Base-by-base conservation (phyloP, 2,329 filamentous ascomycete species). In the Byssoonygena ceratinophila region DNA sequence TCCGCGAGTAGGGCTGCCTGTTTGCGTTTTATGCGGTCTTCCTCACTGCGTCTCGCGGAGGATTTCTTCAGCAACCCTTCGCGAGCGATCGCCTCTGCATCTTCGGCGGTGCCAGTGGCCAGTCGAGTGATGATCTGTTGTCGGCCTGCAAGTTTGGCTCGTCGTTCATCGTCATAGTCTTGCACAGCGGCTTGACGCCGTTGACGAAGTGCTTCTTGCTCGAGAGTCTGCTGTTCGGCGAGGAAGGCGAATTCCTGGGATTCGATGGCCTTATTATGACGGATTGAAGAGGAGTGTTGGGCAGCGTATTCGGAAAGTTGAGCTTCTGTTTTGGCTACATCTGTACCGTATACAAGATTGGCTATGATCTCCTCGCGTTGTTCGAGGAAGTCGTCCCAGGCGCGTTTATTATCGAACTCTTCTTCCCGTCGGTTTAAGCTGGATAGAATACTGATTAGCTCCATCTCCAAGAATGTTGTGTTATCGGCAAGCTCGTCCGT, bases 321-420 rank as follows among this genome's bases (percentile, higher is more conserved):
- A 39, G 70, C 68, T 61, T 81, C 75, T 1, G 78, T 82, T 53
- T 76, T 79, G n/a, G 82, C 80, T 0, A 83, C 76, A 54, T 90
- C 82, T 40, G 74, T 76, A 39, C 83, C 82, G 58, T 82, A 77
- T 50, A 96, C 84, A 8, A 98, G 76, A 64, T 96, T 91, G 71
- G 90, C 89, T 1, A 90, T 90, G 56, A 96, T 79, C 59, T 85
- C 82, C 73, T 98, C 92, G 36, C 95, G 87, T 64, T 87, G 83
- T 69, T 97, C 88, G 11, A 98, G 81, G 71, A 97, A 96, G 68
- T 96, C 84, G 71, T 98, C 96, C 74, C 84, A 98, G 64, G 83
- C 85, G 40, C 80, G 74, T 55, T 95, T 76, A 1, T 80, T 82
- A 68, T 94, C 85, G 63, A 98, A 98, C 67, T 98, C 92, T 57